Conservation (phyloP, 1,284 basidiomycete genomes). For the Cystobasidium slooffiae region DNA sequence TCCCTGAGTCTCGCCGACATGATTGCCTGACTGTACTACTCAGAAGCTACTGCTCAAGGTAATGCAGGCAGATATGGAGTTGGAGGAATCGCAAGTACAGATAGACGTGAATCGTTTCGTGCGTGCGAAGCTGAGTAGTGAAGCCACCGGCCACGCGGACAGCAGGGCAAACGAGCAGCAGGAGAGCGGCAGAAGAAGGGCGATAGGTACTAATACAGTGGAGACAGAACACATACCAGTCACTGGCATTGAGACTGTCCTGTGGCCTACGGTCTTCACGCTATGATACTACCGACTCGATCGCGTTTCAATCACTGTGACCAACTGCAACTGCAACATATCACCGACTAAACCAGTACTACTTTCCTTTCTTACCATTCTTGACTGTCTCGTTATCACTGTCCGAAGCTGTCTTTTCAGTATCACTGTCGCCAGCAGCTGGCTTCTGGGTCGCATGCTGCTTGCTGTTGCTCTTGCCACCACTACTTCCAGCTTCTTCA, state of each 20-base stretch:
- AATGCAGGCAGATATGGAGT: not conserved
- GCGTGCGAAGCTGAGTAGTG: too few species aligned
- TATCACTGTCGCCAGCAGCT: not conserved
- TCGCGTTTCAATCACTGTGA: not conserved
- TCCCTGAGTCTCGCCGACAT: slow-evolving; percentile 51
- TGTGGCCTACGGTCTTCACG: too few species aligned
- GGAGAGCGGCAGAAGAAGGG: too few species aligned
- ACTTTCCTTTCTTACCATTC: not conserved
- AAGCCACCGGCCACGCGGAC: too few species aligned
- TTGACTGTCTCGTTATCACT: not conserved
- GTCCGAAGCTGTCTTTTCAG: slow-evolving; percentile 11
- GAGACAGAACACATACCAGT: too few species aligned
- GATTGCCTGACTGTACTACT: not conserved
- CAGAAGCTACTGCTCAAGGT: too few species aligned
- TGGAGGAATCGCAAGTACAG: not conserved
- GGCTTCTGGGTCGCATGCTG: not conserved
- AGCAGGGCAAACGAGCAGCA: too few species aligned
- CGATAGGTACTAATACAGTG: too few species aligned
- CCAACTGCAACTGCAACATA: not conserved
- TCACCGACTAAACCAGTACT: not conserved
- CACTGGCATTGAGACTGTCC: too few species aligned
- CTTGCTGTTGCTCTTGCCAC: slow-evolving; percentile 10
- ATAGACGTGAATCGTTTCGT: too few species aligned
- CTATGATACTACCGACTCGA: not conserved
- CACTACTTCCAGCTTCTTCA: not conserved